Conservation (phyloP, 176 grass and related monocot species). For the Thalia dealbata region DNA sequence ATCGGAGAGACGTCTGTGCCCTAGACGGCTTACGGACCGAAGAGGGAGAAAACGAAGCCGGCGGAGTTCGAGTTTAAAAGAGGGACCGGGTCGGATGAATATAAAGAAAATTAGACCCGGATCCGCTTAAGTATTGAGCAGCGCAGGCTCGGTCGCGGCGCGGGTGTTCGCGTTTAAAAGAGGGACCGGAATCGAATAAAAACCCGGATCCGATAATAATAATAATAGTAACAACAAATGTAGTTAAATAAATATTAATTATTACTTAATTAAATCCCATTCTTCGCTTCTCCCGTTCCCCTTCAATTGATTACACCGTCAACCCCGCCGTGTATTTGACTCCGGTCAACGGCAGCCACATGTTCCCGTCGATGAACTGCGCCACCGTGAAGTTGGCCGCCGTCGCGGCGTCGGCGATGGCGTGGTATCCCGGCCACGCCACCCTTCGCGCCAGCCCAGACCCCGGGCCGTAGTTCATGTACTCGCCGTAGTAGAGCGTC, state of each 20-base stretch:
- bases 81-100: neutral
- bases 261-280: neutral
- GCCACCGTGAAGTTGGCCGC: constrained; percentile 9
- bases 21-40: neutral
- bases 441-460: neutral
- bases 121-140: neutral
- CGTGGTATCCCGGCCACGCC: constrained; percentile 14
- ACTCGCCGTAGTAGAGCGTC: constrained; percentile 18
- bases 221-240: no score
- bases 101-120: neutral
- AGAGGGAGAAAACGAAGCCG: neutral
- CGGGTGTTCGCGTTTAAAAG: no score
- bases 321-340: constrained; percentile 11
- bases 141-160: no score
- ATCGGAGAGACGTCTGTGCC: neutral
- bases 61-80: neutral
- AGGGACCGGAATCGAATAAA: no score
- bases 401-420: neutral
- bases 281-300: neutral
- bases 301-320: neutral
- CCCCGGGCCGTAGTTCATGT: constrained; percentile 17
- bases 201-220: no score
- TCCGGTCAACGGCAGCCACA: constrained; percentile 16
- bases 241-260: no score
- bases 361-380: constrained; percentile 16